Evolutionary conservation across 441 rosid genomes (phyloP), one percentile per base, ranked within the genome.

Genomic region (Gossypium davidsonii): DNA sequence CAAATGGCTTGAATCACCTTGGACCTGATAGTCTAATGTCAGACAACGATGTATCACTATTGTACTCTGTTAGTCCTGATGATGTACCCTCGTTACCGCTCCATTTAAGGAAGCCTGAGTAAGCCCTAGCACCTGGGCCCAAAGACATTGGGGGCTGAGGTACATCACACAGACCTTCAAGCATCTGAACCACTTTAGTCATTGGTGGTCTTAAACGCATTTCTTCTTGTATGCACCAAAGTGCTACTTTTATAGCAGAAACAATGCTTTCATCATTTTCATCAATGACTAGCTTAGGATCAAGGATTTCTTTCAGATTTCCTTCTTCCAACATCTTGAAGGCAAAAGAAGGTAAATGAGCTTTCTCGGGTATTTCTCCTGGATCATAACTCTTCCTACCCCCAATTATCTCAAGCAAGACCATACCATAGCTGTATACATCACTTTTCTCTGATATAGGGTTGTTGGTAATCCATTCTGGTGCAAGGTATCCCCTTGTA

Each of bases 171-270:
- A 79, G 68, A 60, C 86, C 82, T 73, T 80, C 82, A 3, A 80
- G 86, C 86, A 83, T 83, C 72, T 79, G 86, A 63, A 80, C 84
- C 8, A 83, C 86, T 70, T 74, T 78, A 7, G 82, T 78, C 86
- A 83, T 83, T 0, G 81, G 72, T 3, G 86, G 86, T 52, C 86
- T 77, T 34, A 70, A 37, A 28, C 55, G 67, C 82, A 80, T 80
- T 23, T 83, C 84, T 21, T 77, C 81, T 73, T 83, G 86, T 60
- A 83, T 49, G 62, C 84, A 83, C 81, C 84, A 83, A 4, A 83
- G 57, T 4, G 86, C 81, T 49, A 83, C 81, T 73, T 75, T 80
- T 56, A 81, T 66, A 0, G 78, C 70, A n/a, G 59, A 21, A 28
- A 53, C 51, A 21, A 83, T 70, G n/a, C 79, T 74, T 65, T 69